Conservation (phyloP, 2,329 filamentous ascomycete species). For the Paracamarosporium sp. region DNA sequence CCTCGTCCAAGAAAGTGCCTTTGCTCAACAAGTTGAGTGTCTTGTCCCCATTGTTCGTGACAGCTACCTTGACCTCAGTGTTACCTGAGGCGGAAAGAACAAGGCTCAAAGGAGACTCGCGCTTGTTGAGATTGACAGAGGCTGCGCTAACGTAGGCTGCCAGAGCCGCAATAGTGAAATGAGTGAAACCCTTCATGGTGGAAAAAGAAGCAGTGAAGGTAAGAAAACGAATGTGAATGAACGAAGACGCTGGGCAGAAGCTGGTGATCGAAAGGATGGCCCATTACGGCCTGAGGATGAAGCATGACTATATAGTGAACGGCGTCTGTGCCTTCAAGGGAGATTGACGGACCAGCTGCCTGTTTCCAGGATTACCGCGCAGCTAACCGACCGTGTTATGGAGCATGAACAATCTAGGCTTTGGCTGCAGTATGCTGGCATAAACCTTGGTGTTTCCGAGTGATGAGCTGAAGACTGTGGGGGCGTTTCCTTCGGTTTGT, state of each 20-base stretch:
- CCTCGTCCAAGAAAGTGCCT: constrained; percentile 60
- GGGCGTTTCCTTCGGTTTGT: constrained; percentile 17
- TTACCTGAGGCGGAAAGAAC: constrained; percentile 55
- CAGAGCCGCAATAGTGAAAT: constrained; percentile 35
- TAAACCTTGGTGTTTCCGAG: constrained; percentile 27
- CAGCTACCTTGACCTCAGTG: constrained; percentile 60
- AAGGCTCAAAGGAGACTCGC: constrained; percentile 42
- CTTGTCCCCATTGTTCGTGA: constrained; percentile 61
- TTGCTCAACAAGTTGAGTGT: constrained; percentile 61
- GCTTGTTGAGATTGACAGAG: constrained; percentile 37
- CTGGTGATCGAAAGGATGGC: constrained; percentile 27
- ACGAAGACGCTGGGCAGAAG: constrained; percentile 16
- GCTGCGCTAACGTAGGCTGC: constrained; percentile 33
- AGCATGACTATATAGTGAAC: constrained; percentile 30
- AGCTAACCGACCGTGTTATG: constrained; percentile 22
- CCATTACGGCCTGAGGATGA: constrained; percentile 9
- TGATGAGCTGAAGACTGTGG: constrained; percentile 23
- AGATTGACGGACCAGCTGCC: constrained; percentile 8
- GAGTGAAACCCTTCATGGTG: constrained; percentile 37
- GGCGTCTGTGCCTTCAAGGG: constrained; percentile 9
- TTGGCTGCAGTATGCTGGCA: constrained; percentile 24
- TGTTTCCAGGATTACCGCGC: constrained; percentile 11
- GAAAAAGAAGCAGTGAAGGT: constrained; percentile 6
- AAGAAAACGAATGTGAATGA: constrained; percentile 12
- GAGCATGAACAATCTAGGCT: constrained; percentile 34